Base-by-base conservation (phyloP, 2,329 filamentous ascomycete species). In the Escovopsis sp. region DNA sequence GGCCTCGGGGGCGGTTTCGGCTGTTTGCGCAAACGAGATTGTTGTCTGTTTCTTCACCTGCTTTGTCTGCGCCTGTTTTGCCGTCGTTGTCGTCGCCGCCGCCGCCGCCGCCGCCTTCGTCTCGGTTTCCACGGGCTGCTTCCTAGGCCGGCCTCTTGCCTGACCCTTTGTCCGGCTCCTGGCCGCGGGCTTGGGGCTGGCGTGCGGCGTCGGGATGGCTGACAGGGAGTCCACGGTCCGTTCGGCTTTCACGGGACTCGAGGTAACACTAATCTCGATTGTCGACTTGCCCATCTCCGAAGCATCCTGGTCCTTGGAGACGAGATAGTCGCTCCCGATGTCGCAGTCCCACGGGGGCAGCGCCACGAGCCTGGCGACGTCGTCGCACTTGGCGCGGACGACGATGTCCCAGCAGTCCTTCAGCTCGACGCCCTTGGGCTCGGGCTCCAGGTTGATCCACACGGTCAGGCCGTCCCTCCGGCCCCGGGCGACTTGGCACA, bases 331-430 rank as follows among this genome's bases (percentile, higher is more conserved):
- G 33, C 68, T 60, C 15, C 72, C 71, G 43, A 72, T 68, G 47
- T 69, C 65, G 48, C 57, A 55, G 44, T 80, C 70, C 68, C 73
- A 79, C 13, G 58, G 71, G 5, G 76, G 74, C 24, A 81, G 59
- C 16, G 74, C 74, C 13, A 79, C 82, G 33, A 86, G 67, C 39
- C 71, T 72, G 15, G 91, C 91, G 33, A 98, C 81, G 48, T 87
- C 79, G 57, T 98, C 91, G 56, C 85, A 91, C 52, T 83, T 82
- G 15, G 86, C 88, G 49, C 78, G 79, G 31, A 98, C 82, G 14
- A 96, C 77, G 45, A 95, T 64, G 60, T 98, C 91, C 82, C 88
- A 98, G 54, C 85, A 87, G 48, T 93, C 82, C 56, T 89, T 88
- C 48, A 96, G 80, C 44, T 95, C 87, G 48, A 76, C 79, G 15